phyloP scores from a whole-genome alignment of 805 yeast species.

The Scheffersomyces spartinae region DNA sequence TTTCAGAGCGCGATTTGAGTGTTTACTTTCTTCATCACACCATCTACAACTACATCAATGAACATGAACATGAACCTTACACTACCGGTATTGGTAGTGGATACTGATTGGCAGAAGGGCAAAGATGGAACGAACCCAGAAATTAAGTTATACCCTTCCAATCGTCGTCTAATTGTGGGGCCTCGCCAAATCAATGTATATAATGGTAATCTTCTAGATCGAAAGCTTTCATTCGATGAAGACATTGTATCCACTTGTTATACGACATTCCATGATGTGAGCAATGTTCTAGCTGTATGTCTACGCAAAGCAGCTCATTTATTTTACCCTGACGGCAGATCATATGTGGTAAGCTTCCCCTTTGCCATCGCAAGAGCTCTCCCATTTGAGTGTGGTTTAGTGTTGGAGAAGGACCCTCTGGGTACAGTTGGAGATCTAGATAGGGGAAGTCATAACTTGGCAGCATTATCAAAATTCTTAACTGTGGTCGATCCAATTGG shows the following conservation, averaged over 20 bases:
- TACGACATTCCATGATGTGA: too few species aligned
- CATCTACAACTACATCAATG: too few species aligned
- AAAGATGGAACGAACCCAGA: too few species aligned
- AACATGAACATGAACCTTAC: too few species aligned
- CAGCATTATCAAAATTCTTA: conserved; percentile 32
- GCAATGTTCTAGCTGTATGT: conserved; percentile 55
- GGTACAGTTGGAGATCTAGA: not conserved
- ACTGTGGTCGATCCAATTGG: conserved; percentile 66
- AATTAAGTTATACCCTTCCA: too few species aligned
- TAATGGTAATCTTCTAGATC: too few species aligned
- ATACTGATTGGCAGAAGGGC: too few species aligned
- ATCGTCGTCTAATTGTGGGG: not conserved
- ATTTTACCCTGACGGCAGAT: conserved; percentile 48
- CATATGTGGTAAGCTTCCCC: conserved; percentile 56
- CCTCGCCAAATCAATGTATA: not conserved
- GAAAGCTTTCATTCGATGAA: too few species aligned
- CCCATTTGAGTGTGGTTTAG: conserved; percentile 55
- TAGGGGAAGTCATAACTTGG: not conserved
- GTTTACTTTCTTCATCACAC: too few species aligned
- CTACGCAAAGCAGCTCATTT: conserved; percentile 49
- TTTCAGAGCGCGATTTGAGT: too few species aligned
- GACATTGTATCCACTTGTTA: too few species aligned
- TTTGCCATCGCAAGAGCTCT: conserved; percentile 50
- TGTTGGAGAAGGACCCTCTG: conserved; percentile 39
- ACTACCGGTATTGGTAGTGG: too few species aligned